These are phyloP conservation scores for Colletotrichum sp. DNA, from an alignment of 2,329 filamentous ascomycete genomes.

Conservation along the genomic window DNA sequence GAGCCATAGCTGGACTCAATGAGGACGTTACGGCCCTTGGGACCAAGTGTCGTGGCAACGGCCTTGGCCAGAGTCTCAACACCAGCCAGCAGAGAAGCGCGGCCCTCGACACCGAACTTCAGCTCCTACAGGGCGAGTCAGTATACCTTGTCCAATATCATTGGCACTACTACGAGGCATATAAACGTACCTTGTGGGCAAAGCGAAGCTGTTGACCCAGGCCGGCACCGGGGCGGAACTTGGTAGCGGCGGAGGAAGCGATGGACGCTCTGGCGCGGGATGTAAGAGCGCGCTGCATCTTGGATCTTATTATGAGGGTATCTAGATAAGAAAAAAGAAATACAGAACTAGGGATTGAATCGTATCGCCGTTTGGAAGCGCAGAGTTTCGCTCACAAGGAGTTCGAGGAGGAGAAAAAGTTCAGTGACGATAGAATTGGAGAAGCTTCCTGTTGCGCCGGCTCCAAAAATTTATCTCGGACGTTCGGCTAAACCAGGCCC, in stretches of 20 bases:
- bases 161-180: slow-evolving; percentile 15
- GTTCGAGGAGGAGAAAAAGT: slow-evolving; percentile 28
- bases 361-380: slow-evolving; percentile 31
- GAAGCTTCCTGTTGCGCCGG: slow-evolving; percentile 13
- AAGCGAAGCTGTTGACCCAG: slow-evolving; percentile 91
- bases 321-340: slow-evolving; percentile 33
- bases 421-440: slow-evolving; percentile 17
- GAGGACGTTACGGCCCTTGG: slow-evolving; percentile 97
- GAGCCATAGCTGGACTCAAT: slow-evolving; percentile 99
- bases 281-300: slow-evolving; percentile 95
- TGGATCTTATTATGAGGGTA: slow-evolving; percentile 40
- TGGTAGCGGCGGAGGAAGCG: slow-evolving; percentile 72
- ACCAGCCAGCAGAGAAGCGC: slow-evolving; percentile 87
- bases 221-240: slow-evolving; percentile 67
- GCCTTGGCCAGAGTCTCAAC: slow-evolving; percentile 97
- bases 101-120: slow-evolving; percentile 96
- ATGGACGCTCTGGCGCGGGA: slow-evolving; percentile 80
- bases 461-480: slow-evolving; percentile 47
- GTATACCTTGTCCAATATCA: slow-evolving; percentile 20
- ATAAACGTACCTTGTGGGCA: slow-evolving; percentile 83
- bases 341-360: slow-evolving; percentile 28
- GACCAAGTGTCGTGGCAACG: slow-evolving; percentile 93
- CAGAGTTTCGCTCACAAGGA: slow-evolving; percentile 28
- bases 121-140: slow-evolving; percentile 71
- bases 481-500: slow-evolving; percentile 44